Percentiles rank a stretch among this genome's conserved stretches.
These are phyloP conservation scores for Aspergillus funiculosus DNA, from an alignment of 495 filamentous ascomycete genomes.

Conservation along the genomic window DNA sequence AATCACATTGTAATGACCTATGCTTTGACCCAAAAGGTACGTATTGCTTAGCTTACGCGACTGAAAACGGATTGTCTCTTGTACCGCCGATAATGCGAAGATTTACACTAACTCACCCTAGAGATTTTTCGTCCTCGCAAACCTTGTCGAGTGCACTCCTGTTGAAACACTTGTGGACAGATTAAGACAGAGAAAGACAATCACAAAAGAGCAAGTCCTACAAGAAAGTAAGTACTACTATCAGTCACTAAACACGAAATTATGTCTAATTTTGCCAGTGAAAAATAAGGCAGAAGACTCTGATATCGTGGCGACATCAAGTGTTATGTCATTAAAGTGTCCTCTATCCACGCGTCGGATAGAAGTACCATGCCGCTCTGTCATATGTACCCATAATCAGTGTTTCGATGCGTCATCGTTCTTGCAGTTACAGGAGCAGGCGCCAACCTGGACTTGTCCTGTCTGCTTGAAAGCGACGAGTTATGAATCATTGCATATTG, in stretches of 20 bases:
- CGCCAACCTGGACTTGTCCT: conserved; percentile 89
- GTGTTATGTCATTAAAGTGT: conserved; percentile 84
- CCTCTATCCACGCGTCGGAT: conserved; percentile 83
- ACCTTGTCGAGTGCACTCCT: conserved; percentile 66
- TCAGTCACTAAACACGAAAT: background rate
- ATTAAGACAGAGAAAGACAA: conserved; percentile 61
- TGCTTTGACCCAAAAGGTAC: conserved; percentile 80
- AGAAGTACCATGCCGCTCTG: conserved; percentile 69
- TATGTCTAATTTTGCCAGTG: conserved; percentile 50
- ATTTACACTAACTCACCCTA: conserved; percentile 28
- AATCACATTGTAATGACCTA: conserved; percentile 85
- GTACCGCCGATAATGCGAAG: no score
- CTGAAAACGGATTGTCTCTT: background rate
- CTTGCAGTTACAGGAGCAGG: conserved; percentile 89
- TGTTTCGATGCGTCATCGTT: conserved; percentile 96
- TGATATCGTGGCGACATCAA: conserved; percentile 82
- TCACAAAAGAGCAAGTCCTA: conserved; percentile 74
- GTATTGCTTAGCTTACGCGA: conserved; percentile 8
- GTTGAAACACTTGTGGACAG: conserved; percentile 65
- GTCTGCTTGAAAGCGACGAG: conserved; percentile 79
- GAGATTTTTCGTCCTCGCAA: conserved; percentile 71
- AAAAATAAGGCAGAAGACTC: conserved; percentile 73
- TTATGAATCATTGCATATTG: conserved; percentile 77
- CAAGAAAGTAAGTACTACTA: conserved; percentile 63
- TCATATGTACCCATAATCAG: conserved; percentile 79